These are phyloP conservation scores for Panicum miliaceum DNA, from an alignment of 176 grass and related monocot species.

Conservation along the genomic window DNA sequence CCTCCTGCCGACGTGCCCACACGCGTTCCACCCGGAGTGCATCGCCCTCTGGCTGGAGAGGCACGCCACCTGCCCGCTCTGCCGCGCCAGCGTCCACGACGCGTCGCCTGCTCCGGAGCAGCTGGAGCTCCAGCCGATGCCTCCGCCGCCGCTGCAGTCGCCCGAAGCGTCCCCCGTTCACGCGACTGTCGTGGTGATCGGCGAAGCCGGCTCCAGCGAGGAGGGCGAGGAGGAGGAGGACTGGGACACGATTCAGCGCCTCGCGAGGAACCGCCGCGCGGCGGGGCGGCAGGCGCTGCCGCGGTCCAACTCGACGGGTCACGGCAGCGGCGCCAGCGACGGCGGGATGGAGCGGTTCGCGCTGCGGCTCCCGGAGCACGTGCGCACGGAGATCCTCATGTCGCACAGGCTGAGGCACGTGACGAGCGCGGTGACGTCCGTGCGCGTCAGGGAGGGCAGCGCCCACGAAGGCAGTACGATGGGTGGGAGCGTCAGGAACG, in stretches of 20 bases:
- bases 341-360: constrained; percentile 44
- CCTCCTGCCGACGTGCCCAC: constrained; percentile 62
- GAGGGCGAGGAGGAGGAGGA: constrained; percentile 25
- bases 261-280: constrained; percentile 28
- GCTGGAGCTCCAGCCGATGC: not conserved
- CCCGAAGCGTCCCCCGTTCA: not conserved
- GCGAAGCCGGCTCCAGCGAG: not conserved
- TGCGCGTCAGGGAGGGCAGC: constrained; percentile 53
- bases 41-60: constrained; percentile 61
- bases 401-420: constrained; percentile 57
- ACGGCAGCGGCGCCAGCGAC: constrained; percentile 5
- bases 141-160: not conserved
- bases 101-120: not conserved
- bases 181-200: constrained; percentile 12
- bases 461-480: constrained; percentile 12
- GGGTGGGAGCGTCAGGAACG: constrained; percentile 23
- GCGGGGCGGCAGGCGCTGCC: constrained; percentile 34
- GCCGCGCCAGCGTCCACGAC: constrained; percentile 52
- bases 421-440: constrained; percentile 49
- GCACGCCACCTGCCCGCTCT: constrained; percentile 59
- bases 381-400: constrained; percentile 53
- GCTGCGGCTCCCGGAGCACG: constrained; percentile 61
- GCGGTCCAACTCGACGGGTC: constrained; percentile 47
- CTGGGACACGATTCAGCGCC: constrained; percentile 18
- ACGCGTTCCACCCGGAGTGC: constrained; percentile 68